Conservation (phyloP, 164 flowering plant genomes). For the Aristolochia californica region DNA sequence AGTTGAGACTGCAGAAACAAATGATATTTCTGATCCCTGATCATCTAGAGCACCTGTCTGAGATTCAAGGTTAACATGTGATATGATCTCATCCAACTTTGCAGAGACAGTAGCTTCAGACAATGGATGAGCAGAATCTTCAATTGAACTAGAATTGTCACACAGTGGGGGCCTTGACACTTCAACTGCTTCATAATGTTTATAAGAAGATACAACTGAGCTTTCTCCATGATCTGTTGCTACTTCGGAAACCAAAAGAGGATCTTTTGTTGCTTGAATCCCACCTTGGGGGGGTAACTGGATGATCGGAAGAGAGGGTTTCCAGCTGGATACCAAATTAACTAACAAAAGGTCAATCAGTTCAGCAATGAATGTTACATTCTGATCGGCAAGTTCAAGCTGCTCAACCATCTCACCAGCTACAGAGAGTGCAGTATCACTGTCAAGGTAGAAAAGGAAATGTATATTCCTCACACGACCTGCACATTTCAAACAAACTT, state of each 20-base stretch:
- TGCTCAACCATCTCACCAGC: constrained; percentile 89
- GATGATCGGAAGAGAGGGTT: constrained; percentile 25
- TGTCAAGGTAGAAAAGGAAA: constrained; percentile 55
- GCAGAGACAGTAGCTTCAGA: constrained; percentile 8
- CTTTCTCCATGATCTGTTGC: constrained; percentile 8
- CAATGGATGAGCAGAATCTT: constrained; percentile 8
- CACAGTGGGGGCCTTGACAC: constrained; percentile 11
- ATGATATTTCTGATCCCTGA: constrained; percentile 23
- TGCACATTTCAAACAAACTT: constrained; percentile 19
- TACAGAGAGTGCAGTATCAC: constrained; percentile 66
- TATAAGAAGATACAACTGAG: constrained; percentile 15
- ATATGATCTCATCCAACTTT: constrained; percentile 14
- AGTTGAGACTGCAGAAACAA: constrained; percentile 25
- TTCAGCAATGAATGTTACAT: constrained; percentile 68
- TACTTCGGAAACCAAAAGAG: background rate
- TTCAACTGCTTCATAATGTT: constrained; percentile 9
- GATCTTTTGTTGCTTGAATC: constrained; percentile 8
- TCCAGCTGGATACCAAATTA: constrained; percentile 57
- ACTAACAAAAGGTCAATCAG: constrained; percentile 52
- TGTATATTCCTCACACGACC: constrained; percentile 59
- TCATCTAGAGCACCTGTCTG: constrained; percentile 14
- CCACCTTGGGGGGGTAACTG: constrained; percentile 18
- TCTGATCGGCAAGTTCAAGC: constrained; percentile 53
- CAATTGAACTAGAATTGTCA: constrained; percentile 12
- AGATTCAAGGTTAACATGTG: constrained; percentile 14